Evolutionary conservation across 345 rosid species (phyloP), one percentile per base, ranked within the genome.

Genomic region (Brassica nigra): DNA sequence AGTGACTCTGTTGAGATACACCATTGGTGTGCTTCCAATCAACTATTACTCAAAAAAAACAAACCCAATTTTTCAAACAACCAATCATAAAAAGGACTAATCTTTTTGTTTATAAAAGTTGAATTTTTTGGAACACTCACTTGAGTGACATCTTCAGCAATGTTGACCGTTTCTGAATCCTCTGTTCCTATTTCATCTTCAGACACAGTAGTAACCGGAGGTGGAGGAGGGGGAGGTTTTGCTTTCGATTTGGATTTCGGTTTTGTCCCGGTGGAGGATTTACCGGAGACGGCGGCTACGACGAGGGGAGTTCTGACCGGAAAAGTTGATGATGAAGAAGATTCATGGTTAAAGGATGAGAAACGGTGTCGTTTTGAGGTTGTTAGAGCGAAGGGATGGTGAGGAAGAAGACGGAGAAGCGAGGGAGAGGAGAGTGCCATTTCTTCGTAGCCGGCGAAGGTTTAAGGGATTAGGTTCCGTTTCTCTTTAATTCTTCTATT

Each of bases 11-110:
- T 92, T 92, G 71, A 95, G 97, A 86, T 92, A 95, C 76, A 92
- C 82, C 97, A 95, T 92, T 3, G 97, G 99, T 34, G 98, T 95
- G 49, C 90, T 79, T 73, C 98, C 97, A 78, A 95, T 92, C 85
- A 95, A 91, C 98, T 92, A 84, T 58, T 18, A 54, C 20, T 29
- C 20, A 44, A 29, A 67, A 79, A 79, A 33, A 9, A 62, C 54
- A 2, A 2, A 18, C 18, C 18, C 6, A 37, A 28, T 4, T 64
- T 27, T 18, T 18, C 4, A 71, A 11, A 14, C 18, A 42, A 8
- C 6, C 10, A 0, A 39, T 39, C 47, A 39, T 11, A 27, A 59
- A 74, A 64, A 18, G 49, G 4, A 68, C 65, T 10, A 59, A 61
- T 42, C n/a, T 47, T n/a, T 67, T 0, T 18, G 5, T 23, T 8